A percentile compares a stretch with the other conserved stretches of the same genome.
These are phyloP conservation scores for Cutaneotrichosporon dermatis DNA, from an alignment of 1,284 basidiomycete genomes.

Conservation along the genomic window DNA sequence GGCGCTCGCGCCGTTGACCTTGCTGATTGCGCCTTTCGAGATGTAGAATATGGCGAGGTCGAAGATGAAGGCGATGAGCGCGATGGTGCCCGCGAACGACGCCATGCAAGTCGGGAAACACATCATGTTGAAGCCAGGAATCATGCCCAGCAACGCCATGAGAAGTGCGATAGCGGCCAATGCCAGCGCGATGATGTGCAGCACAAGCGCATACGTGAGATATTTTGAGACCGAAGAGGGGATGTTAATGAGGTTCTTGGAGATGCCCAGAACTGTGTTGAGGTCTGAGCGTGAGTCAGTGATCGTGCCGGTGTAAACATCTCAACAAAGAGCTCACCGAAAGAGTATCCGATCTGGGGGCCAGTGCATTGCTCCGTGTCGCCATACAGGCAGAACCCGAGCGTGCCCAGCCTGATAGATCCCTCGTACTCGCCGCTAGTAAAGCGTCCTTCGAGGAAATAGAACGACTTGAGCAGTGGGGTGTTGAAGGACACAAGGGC, in stretches of 20 bases:
- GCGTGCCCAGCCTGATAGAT: conserved; percentile 69
- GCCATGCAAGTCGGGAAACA: conserved; percentile 79
- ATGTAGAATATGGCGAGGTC: conserved; percentile 81
- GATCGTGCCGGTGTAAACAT: background rate
- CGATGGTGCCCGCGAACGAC: conserved; percentile 64
- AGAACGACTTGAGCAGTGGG: conserved; percentile 75
- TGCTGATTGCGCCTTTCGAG: conserved; percentile 69
- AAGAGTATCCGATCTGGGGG: conserved; percentile 72
- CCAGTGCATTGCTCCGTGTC: conserved; percentile 63
- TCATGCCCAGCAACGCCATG: conserved; percentile 75
- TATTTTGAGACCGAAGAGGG: conserved; percentile 68
- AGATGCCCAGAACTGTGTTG: conserved; percentile 68
- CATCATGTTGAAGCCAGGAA: conserved; percentile 75
- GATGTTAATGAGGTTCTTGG: conserved; percentile 56
- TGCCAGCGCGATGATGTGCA: conserved; percentile 76
- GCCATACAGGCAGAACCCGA: conserved; percentile 69
- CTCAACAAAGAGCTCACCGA: conserved; percentile 56
- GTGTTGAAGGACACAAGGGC: conserved; percentile 80
- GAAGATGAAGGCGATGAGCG: conserved; percentile 77
- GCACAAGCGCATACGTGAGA: conserved; percentile 79
- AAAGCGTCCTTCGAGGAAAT: conserved; percentile 73
- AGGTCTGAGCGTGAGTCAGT: conserved; percentile 57
- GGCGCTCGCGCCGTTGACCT: conserved; percentile 63
- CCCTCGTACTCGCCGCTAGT: conserved; percentile 55
- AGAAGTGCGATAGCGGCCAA: conserved; percentile 66